Evolutionary conservation across 176 grass and related monocot genomes (phyloP), one percentile per base, ranked within the genome.

Genomic region (Cymbopogon citratus): DNA sequence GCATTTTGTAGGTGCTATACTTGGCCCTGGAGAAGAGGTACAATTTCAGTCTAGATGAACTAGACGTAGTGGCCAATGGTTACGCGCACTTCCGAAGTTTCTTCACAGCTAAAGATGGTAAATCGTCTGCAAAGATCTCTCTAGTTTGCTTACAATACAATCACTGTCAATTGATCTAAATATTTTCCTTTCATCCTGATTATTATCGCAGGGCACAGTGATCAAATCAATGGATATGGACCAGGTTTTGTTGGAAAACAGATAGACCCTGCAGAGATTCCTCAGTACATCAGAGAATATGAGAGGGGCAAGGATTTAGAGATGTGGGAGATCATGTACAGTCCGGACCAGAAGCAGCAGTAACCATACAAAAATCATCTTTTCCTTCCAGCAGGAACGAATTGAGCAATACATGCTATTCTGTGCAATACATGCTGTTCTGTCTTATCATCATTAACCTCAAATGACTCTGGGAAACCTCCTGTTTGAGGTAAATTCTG

Each of bases 21-120:
- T 90, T 98, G 86, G 89, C 92, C 44, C 28, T 98, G 38, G 95
- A 94, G 88, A 95, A 98, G 81, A 86, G 95, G 49, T 98, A 98
- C 79, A 98, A 95, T 64, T 93, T 98, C 65, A 95, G 84, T 67
- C 51, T 95, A 56, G 92, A 93, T 23, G 92, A 98, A 39, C 39
- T 98, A 24, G 87, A 93, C 8, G 76, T 95, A 25, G 88, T 98
- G 52, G 90, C 86, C 33, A 98, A 95, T 83, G 95, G 95, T 72
- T 95, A 91, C 80, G 46, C 83, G 11, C 90, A 86, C 77, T 98
- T 98, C 38, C 61, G 52, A 73, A 93, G 82, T 71, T 95, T 89
- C 73, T 90, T 98, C 27, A 16, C 29, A 6, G 73, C 66, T 70
- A 84, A 86, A 65, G 76, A 80, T 41, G 86, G 81, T 94, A 81